Conservation (phyloP, 2,329 filamentous ascomycete genomes). For the Rhinocladiella similis region DNA sequence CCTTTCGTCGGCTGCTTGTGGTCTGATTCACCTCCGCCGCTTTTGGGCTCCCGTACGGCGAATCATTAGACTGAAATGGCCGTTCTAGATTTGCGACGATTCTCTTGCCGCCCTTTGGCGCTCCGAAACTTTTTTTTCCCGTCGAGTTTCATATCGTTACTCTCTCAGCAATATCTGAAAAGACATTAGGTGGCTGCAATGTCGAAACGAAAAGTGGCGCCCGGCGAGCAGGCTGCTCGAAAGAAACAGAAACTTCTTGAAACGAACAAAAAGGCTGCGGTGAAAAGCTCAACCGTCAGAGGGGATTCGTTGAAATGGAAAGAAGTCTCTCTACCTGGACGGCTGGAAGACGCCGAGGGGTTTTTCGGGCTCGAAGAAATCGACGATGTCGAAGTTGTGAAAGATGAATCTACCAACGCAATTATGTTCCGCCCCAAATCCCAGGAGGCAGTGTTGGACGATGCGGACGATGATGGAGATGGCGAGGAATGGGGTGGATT, state of each 20-base stretch:
- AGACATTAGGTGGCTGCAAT: background rate
- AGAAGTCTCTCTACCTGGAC: conserved; percentile 68
- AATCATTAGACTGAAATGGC: background rate
- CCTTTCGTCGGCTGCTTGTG: no score
- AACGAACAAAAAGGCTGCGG: background rate
- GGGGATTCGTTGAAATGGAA: conserved; percentile 62
- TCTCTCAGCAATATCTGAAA: background rate
- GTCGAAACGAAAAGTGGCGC: conserved; percentile 36
- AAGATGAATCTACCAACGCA: conserved; percentile 60
- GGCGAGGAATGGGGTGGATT: conserved; percentile 67
- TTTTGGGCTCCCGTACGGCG: background rate
- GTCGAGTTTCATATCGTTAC: background rate
- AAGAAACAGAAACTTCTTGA: conserved; percentile 16
- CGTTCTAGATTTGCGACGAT: background rate
- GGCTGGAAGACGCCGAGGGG: conserved; percentile 84
- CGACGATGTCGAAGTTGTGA: conserved; percentile 83
- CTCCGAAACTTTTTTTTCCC: background rate
- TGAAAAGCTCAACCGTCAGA: conserved; percentile 29
- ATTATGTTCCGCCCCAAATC: conserved; percentile 60
- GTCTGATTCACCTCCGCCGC: background rate
- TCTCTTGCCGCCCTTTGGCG: background rate
- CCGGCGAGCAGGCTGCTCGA: conserved; percentile 11
- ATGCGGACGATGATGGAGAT: conserved; percentile 36
- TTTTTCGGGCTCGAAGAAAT: conserved; percentile 92
- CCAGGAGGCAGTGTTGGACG: conserved; percentile 31